Evolutionary conservation across 2,329 filamentous ascomycete species (phyloP).

Genomic region (Beauveria caledonica): DNA sequence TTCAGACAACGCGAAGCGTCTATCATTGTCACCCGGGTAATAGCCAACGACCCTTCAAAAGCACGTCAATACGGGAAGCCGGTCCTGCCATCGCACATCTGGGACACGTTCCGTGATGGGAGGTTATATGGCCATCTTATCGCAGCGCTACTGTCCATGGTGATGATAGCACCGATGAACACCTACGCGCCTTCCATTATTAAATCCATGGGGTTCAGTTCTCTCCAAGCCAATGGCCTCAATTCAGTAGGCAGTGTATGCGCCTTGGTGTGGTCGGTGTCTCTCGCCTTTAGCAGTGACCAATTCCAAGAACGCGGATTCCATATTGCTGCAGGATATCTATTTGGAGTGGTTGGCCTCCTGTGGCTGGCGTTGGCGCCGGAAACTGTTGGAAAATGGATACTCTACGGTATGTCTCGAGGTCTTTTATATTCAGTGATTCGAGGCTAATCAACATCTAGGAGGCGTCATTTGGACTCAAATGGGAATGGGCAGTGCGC

Average conservation of each 20-base stretch:
- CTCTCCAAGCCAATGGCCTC: slow-evolving; percentile 22
- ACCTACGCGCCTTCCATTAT: slow-evolving; percentile 24
- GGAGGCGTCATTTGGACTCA: slow-evolving; percentile 24
- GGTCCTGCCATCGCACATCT: slow-evolving; percentile 18
- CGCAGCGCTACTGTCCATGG: slow-evolving; percentile 21
- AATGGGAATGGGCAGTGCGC: slow-evolving; percentile 24
- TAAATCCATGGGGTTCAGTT: slow-evolving; percentile 20
- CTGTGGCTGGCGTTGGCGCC: slow-evolving; percentile 22
- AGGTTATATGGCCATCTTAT: slow-evolving; percentile 22
- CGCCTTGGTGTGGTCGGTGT: slow-evolving; percentile 19
- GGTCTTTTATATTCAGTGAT: no score
- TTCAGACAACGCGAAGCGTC: slow-evolving; percentile 20
- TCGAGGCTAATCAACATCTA: neutral
- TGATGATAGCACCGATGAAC: slow-evolving; percentile 25
- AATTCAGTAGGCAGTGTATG: slow-evolving; percentile 22
- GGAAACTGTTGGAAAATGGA: slow-evolving; percentile 17
- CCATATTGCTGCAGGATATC: slow-evolving; percentile 21
- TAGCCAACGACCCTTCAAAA: slow-evolving; percentile 23
- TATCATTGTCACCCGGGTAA: slow-evolving; percentile 21
- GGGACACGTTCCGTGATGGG: slow-evolving; percentile 22
- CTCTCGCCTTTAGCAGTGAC: slow-evolving; percentile 22
- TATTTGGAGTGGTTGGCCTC: slow-evolving; percentile 20
- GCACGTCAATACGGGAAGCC: slow-evolving; percentile 18
- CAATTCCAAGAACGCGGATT: slow-evolving; percentile 20
- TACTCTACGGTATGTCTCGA: slow-evolving; percentile 17